Conservation (phyloP, 2,329 filamentous ascomycete genomes). For the Hypoxylon sp. region DNA sequence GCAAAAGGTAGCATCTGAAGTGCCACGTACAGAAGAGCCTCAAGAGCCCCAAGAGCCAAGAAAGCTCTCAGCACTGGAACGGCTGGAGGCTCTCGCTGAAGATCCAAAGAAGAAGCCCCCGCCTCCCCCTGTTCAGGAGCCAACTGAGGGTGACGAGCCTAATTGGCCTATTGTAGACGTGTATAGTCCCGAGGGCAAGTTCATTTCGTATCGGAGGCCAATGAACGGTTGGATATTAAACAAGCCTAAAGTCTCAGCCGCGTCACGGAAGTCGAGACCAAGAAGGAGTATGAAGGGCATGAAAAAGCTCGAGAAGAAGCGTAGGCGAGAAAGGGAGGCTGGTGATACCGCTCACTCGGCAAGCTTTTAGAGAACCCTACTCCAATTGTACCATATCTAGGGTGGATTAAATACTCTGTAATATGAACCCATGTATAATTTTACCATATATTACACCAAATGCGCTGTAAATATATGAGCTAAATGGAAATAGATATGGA, state of each 20-base stretch:
- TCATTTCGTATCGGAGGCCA: constrained; percentile 75
- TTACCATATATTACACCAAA: neutral
- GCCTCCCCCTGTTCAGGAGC: constrained; percentile 31
- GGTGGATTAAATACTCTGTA: neutral
- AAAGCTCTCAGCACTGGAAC: constrained; percentile 46
- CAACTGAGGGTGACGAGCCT: constrained; percentile 49
- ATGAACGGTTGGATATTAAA: constrained; percentile 80
- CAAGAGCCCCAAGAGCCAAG: constrained; percentile 34
- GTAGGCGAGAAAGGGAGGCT: constrained; percentile 47
- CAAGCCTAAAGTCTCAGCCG: constrained; percentile 66
- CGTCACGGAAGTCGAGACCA: constrained; percentile 69
- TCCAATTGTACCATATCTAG: constrained; percentile 3
- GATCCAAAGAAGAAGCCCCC: constrained; percentile 41
- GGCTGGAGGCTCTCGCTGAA: constrained; percentile 43
- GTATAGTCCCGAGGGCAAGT: constrained; percentile 87
- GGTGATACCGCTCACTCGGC: neutral
- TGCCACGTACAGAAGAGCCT: constrained; percentile 43
- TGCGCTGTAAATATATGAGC: constrained; percentile 1
- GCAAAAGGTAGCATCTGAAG: constrained; percentile 19
- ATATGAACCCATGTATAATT: constrained; percentile 7
- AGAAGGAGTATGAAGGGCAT: constrained; percentile 78
- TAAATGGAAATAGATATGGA: neutral
- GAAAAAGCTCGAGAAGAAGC: constrained; percentile 67
- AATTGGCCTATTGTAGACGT: constrained; percentile 83
- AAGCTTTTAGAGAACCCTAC: neutral